phyloP scores from a whole-genome alignment of 2,329 filamentous ascomycete genomes.

The Pseudogymnoascus sp. region DNA sequence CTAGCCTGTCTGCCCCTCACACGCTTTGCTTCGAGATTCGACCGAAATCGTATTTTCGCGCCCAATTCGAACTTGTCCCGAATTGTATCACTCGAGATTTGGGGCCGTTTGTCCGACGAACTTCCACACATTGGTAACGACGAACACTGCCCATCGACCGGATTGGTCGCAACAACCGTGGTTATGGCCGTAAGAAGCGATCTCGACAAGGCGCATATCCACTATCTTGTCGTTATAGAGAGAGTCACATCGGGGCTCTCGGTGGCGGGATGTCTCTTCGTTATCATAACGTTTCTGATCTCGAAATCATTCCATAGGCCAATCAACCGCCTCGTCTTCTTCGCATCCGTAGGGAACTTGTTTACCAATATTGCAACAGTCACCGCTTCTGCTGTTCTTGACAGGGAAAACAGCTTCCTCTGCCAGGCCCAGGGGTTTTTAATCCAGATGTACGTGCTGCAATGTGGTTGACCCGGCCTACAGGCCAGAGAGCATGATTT shows the following conservation, averaged over 20 bases:
- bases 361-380: constrained; percentile 69
- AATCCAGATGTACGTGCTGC: constrained; percentile 64
- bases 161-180: neutral
- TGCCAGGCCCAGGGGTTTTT: constrained; percentile 72
- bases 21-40: neutral
- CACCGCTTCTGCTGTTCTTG: constrained; percentile 57
- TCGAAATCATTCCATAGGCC: constrained; percentile 70
- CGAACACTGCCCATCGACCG: neutral
- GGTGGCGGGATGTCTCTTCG: constrained; percentile 61
- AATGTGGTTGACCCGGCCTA: neutral
- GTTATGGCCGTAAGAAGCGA: neutral
- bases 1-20: neutral
- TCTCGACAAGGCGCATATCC: constrained; percentile 31
- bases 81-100: neutral
- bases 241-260: constrained; percentile 64
- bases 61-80: neutral
- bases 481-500: neutral
- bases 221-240: constrained; percentile 55
- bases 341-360: constrained; percentile 74
- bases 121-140: neutral
- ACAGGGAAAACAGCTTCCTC: constrained; percentile 21
- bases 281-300: constrained; percentile 60
- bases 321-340: constrained; percentile 82
- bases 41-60: neutral
- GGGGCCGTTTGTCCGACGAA: neutral